Evolutionary conservation across 352 stramenopile genomes (phyloP).

Genomic region (Phytopythium ostracodes): DNA sequence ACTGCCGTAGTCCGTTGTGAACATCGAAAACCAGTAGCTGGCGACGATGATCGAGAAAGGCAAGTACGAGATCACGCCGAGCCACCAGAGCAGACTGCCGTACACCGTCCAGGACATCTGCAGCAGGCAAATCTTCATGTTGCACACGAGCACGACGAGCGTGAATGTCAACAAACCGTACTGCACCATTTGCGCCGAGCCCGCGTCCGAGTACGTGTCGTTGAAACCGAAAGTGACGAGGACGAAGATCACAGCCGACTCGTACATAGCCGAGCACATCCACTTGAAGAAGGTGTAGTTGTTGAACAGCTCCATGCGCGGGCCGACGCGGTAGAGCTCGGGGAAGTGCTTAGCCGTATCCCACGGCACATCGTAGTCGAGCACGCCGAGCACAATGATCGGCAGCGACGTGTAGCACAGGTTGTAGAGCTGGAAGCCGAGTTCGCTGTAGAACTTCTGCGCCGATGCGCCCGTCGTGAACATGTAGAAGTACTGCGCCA

Average conservation of each 20-base stretch:
- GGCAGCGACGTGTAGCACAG: slow-evolving; percentile 92
- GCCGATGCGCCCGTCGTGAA: slow-evolving; percentile 90
- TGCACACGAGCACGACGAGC: slow-evolving; percentile 91
- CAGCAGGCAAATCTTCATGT: slow-evolving; percentile 87
- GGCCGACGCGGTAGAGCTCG: slow-evolving; percentile 70
- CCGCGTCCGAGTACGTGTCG: slow-evolving; percentile 58
- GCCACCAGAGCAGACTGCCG: slow-evolving; percentile 42
- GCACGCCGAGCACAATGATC: slow-evolving; percentile 78
- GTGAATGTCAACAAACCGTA: slow-evolving; percentile 92
- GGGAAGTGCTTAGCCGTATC: slow-evolving; percentile 58
- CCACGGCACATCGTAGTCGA: slow-evolving; percentile 82
- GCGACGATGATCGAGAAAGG: slow-evolving; percentile 56
- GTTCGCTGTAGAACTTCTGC: slow-evolving; percentile 80
- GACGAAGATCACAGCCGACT: slow-evolving; percentile 63
- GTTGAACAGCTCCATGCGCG: slow-evolving; percentile 79
- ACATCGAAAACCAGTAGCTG: slow-evolving; percentile 61
- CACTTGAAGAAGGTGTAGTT: slow-evolving; percentile 83
- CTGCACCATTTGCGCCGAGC: slow-evolving; percentile 89
- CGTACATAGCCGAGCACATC: slow-evolving; percentile 75
- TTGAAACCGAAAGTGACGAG: slow-evolving; percentile 75
- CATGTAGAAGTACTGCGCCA: slow-evolving; percentile 90
- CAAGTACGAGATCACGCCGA: slow-evolving; percentile 65
- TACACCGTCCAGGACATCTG: slow-evolving; percentile 77
- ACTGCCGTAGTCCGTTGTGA: slow-evolving; percentile 62
- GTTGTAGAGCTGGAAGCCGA: slow-evolving; percentile 90